Percentiles rank a stretch among this genome's conserved stretches.
These are phyloP conservation scores for Pholiota adiposa DNA, from an alignment of 1,284 basidiomycete species.

Conservation along the genomic window DNA sequence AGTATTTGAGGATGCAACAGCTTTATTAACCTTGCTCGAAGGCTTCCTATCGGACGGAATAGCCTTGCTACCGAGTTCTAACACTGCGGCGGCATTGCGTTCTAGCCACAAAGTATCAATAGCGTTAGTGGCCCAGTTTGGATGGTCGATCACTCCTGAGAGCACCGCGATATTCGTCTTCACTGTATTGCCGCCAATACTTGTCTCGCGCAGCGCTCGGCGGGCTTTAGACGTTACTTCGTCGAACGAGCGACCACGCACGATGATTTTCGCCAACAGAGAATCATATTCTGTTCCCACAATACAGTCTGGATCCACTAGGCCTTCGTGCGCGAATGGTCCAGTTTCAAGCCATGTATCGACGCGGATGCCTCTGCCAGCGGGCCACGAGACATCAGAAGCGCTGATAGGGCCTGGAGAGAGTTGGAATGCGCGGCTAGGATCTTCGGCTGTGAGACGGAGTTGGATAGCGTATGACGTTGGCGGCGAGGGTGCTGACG, in stretches of 20 bases:
- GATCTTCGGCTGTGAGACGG: slow-evolving; percentile 44
- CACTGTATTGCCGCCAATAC: slow-evolving; percentile 27
- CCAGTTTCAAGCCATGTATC: slow-evolving; percentile 42
- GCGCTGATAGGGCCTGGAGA: slow-evolving; percentile 35
- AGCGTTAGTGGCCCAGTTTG: slow-evolving; percentile 33
- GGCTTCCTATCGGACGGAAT: neutral
- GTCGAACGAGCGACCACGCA: slow-evolving; percentile 33
- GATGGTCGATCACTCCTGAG: slow-evolving; percentile 36
- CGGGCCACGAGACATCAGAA: slow-evolving; percentile 38
- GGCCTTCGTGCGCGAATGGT: slow-evolving; percentile 10
- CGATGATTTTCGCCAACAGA: slow-evolving; percentile 43
- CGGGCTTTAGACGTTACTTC: slow-evolving; percentile 36
- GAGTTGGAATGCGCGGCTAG: slow-evolving; percentile 35
- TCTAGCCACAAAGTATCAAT: slow-evolving; percentile 46
- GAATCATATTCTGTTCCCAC: slow-evolving; percentile 45
- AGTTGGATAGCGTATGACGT: slow-evolving; percentile 39
- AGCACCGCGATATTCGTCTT: slow-evolving; percentile 41
- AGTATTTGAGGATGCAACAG: neutral
- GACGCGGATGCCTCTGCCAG: slow-evolving; percentile 40
- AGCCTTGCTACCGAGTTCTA: slow-evolving; percentile 25
- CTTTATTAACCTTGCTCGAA: neutral
- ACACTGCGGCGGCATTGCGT: slow-evolving; percentile 28
- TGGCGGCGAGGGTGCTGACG: slow-evolving; percentile 21
- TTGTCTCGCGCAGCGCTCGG: slow-evolving; percentile 36
- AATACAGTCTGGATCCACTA: slow-evolving; percentile 27